A percentile compares a stretch with the other conserved stretches of the same genome.
Conservation (phyloP, 2,329 filamentous ascomycete genomes). For the Calonectria pseudoreteaudii region DNA sequence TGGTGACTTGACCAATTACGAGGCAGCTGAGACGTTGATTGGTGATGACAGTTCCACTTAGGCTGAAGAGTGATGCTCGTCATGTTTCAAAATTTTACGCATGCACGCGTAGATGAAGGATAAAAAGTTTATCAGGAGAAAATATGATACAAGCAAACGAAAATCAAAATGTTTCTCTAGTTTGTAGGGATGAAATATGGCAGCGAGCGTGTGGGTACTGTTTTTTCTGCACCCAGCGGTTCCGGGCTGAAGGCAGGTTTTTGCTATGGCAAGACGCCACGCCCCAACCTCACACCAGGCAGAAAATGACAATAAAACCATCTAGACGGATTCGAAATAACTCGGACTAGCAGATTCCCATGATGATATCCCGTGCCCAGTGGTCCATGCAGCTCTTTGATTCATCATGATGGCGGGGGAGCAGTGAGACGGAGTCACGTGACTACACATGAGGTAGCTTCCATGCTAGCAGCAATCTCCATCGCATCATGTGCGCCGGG, state of each 20-base stretch:
- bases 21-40: background rate
- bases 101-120: background rate
- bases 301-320: background rate
- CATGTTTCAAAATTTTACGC: background rate
- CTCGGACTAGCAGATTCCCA: background rate
- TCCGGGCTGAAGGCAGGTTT: background rate
- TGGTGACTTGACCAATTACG: background rate
- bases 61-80: background rate
- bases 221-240: background rate
- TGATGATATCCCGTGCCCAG: background rate
- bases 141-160: background rate
- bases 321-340: background rate
- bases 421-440: constrained; percentile 32
- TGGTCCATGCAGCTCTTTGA: constrained; percentile 1
- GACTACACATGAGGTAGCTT: constrained; percentile 38
- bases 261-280: background rate
- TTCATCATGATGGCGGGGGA: constrained; percentile 43
- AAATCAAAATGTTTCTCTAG: background rate
- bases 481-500: constrained; percentile 44
- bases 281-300: background rate
- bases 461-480: constrained; percentile 22
- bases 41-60: background rate
- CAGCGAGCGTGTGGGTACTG: background rate
- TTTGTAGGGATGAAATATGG: background rate
- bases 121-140: background rate